Evolutionary conservation across 306 rosid genomes (phyloP).

Genomic region (Canavalia gladiata): DNA sequence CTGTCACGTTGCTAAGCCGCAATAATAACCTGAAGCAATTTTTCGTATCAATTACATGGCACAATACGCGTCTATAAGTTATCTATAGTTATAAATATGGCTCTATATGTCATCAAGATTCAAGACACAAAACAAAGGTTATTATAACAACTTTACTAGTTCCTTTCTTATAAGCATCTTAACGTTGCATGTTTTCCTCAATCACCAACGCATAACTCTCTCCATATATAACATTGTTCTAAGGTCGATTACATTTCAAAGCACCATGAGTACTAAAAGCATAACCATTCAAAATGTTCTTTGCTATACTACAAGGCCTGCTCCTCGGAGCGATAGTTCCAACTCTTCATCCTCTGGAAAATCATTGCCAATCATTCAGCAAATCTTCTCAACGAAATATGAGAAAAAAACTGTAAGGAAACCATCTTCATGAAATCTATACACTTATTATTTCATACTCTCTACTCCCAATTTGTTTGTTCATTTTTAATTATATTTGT

Average conservation of each 20-base stretch:
- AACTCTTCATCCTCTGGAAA: not conserved
- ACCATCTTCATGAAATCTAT: not conserved
- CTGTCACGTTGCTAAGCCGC: not conserved
- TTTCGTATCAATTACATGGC: not conserved
- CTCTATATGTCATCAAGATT: not conserved
- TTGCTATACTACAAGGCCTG: not conserved
- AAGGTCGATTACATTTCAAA: too few relatives aligned
- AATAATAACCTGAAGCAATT: not conserved
- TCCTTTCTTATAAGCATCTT: too few relatives aligned
- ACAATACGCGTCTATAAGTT: not conserved
- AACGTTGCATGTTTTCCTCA: too few relatives aligned
- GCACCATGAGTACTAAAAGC: not conserved
- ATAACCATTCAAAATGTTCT: not conserved
- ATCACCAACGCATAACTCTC: too few relatives aligned
- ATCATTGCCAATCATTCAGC: slow-evolving; percentile 15
- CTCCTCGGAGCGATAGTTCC: not conserved
- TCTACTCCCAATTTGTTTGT: not conserved
- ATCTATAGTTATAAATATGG: not conserved
- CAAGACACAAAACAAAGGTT: not conserved
- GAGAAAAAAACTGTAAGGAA: not conserved
- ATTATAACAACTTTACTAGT: not conserved
- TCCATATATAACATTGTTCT: too few relatives aligned
- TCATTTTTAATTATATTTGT: not conserved
- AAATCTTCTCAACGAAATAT: not conserved
- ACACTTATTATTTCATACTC: too few relatives aligned